Evolutionary conservation across 1,139 yeast species (phyloP).

Genomic region (Sugiyamaella paludigena): DNA sequence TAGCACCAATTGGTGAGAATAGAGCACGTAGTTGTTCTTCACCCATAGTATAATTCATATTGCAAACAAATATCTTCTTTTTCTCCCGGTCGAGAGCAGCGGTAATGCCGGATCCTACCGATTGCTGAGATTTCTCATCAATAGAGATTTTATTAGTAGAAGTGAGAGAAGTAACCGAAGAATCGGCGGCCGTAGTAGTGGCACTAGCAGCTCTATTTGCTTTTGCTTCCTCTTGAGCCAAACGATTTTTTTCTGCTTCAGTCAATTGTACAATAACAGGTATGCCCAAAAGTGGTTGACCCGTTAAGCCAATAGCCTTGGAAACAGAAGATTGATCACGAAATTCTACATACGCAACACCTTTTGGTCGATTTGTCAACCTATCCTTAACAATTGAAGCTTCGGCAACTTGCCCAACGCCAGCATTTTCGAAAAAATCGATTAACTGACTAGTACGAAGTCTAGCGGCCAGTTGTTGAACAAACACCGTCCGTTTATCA

Average conservation of each 20-base stretch:
- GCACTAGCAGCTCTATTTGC: background rate
- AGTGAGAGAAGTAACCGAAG: too few relatives aligned
- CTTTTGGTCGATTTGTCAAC: conserved; percentile 39
- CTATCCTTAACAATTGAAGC: conserved; percentile 42
- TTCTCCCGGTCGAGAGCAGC: conserved; percentile 26
- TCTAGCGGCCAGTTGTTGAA: conserved; percentile 40
- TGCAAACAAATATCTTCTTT: conserved; percentile 31
- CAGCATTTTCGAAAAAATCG: conserved; percentile 39
- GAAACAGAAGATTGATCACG: conserved; percentile 34
- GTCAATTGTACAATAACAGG: conserved; percentile 40
- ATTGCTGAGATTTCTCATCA: conserved; percentile 10
- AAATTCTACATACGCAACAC: conserved; percentile 43
- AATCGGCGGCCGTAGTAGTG: background rate
- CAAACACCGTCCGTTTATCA: conserved; percentile 41
- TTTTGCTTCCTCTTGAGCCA: conserved; percentile 26
- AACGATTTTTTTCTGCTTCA: conserved; percentile 40
- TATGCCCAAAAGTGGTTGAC: conserved; percentile 38
- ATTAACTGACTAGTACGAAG: conserved; percentile 29
- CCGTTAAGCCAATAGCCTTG: conserved; percentile 38
- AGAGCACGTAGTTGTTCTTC: conserved; percentile 36
- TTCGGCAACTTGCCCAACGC: conserved; percentile 34
- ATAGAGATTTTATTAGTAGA: conserved; percentile 1
- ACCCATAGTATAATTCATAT: conserved; percentile 35
- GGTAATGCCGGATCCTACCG: conserved; percentile 3
- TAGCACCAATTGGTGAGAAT: conserved; percentile 38